Conservation (phyloP, 495 filamentous ascomycete species). For the Lichenothelia convexa region DNA sequence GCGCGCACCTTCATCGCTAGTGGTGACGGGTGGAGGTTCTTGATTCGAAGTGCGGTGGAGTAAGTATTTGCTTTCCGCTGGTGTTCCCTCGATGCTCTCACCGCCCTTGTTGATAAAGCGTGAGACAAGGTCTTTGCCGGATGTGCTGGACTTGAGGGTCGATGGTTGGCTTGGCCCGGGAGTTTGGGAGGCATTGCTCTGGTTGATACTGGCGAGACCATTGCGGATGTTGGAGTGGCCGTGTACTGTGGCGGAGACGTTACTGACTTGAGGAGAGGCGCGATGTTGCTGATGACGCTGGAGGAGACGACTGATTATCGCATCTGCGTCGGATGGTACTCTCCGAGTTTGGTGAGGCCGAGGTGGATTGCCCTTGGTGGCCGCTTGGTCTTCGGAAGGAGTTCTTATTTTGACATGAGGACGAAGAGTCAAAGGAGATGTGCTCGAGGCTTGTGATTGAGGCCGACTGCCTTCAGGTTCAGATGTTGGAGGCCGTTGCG, state of each 20-base stretch:
- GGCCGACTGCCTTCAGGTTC: too few species aligned
- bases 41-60: slow-evolving; percentile 11
- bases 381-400: too few species aligned
- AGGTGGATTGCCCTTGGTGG: too few species aligned
- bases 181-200: slow-evolving; percentile 18
- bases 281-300: slow-evolving; percentile 36
- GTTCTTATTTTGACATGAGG: too few species aligned
- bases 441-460: too few species aligned
- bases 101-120: slow-evolving; percentile 16
- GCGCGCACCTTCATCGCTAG: slow-evolving; percentile 3
- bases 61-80: slow-evolving; percentile 14
- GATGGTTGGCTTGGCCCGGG: too few species aligned
- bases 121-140: slow-evolving; percentile 14
- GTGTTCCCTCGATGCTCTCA: slow-evolving; percentile 10
- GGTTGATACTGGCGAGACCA: slow-evolving; percentile 24
- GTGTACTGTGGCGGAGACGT: slow-evolving; percentile 35
- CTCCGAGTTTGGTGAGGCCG: slow-evolving; percentile 5
- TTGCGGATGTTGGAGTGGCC: too few species aligned
- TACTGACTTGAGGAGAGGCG: slow-evolving; percentile 40
- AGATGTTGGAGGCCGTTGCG: too few species aligned
- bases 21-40: background rate
- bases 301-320: slow-evolving; percentile 38
- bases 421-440: too few species aligned
- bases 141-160: slow-evolving; percentile 24
- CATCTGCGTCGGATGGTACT: slow-evolving; percentile 19